A percentile compares a stretch with the other conserved stretches of the same genome.
phyloP scores from a whole-genome alignment of 768 basidiomycete species.

The Collybia sordida region DNA sequence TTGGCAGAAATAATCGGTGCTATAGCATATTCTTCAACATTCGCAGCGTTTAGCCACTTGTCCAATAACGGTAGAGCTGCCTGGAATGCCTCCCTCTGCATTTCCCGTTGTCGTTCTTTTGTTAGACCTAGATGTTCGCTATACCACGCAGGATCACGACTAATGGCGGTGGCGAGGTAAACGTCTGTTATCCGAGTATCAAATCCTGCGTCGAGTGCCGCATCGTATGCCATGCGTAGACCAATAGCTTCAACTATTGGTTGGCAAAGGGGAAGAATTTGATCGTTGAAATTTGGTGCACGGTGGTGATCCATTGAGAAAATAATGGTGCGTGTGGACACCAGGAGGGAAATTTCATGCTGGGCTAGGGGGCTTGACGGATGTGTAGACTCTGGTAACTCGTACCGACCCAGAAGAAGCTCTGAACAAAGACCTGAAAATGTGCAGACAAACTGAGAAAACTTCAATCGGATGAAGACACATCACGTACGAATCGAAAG shows the following conservation, averaged over 20 bases:
- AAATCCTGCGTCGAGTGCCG: constrained; percentile 28
- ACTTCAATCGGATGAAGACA: not conserved
- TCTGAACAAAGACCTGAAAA: constrained; percentile 26
- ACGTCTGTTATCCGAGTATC: constrained; percentile 31
- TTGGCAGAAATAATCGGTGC: not conserved
- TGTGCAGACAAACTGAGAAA: not conserved
- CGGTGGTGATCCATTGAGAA: constrained; percentile 24
- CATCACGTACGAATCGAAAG: constrained; percentile 34
- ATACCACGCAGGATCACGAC: constrained; percentile 40
- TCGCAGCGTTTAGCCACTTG: not conserved
- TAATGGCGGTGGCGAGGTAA: constrained; percentile 33
- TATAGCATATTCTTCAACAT: not conserved
- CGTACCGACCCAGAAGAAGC: constrained; percentile 19
- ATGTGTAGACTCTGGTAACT: constrained; percentile 16
- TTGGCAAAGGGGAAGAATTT: constrained; percentile 41
- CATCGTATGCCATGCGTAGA: constrained; percentile 44
- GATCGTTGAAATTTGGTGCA: constrained; percentile 27
- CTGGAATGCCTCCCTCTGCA: constrained; percentile 27
- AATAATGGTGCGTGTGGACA: constrained; percentile 18
- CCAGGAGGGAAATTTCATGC: constrained; percentile 18
- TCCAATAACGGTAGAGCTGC: not conserved
- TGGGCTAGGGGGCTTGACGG: constrained; percentile 15
- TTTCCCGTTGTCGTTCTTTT: constrained; percentile 25
- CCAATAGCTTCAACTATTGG: constrained; percentile 41
- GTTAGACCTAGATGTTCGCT: constrained; percentile 15